A percentile compares a stretch with the other conserved stretches of the same genome.
Evolutionary conservation across 805 yeast species (phyloP).

Genomic region (Myxozyma sirexii): DNA sequence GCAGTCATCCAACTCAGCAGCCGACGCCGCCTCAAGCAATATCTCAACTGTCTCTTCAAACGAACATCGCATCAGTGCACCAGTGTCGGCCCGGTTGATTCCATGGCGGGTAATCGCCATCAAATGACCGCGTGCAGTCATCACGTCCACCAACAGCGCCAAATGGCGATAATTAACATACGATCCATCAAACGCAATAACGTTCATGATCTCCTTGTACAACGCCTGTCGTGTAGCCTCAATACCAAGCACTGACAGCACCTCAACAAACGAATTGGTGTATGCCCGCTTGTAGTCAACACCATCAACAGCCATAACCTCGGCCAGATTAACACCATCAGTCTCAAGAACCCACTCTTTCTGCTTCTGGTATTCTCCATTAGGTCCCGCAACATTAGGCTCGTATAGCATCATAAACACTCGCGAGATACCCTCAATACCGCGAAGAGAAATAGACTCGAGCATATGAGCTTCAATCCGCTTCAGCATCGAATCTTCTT

Average conservation of each 20-base stretch:
- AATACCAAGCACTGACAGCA: constrained; percentile 92
- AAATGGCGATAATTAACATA: constrained; percentile 97
- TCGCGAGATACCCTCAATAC: constrained; percentile 90
- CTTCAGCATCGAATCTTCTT: constrained; percentile 95
- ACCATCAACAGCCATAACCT: constrained; percentile 93
- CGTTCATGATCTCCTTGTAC: constrained; percentile 92
- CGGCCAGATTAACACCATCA: constrained; percentile 95
- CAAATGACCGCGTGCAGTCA: constrained; percentile 97
- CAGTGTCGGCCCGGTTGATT: constrained; percentile 97
- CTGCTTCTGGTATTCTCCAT: constrained; percentile 85
- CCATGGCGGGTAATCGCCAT: constrained; percentile 99
- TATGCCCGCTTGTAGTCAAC: constrained; percentile 89
- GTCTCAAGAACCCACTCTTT: constrained; percentile 99
- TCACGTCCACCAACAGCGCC: constrained; percentile 95
- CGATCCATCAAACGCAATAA: constrained; percentile 99
- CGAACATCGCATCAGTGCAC: constrained; percentile 99
- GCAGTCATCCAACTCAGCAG: constrained; percentile 97
- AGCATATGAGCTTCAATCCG: constrained; percentile 95
- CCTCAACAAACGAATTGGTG: constrained; percentile 95
- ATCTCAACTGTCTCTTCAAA: constrained; percentile 99
- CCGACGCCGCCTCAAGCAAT: constrained; percentile 94
- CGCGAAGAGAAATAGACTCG: constrained; percentile 91
- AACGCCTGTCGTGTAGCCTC: constrained; percentile 97
- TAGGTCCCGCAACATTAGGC: constrained; percentile 50
- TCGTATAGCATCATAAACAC: constrained; percentile 62